A percentile compares a stretch with the other conserved stretches of the same genome.
These are phyloP conservation scores for Phanerodontia chrysosporium DNA, from an alignment of 768 basidiomycete genomes.

Conservation along the genomic window DNA sequence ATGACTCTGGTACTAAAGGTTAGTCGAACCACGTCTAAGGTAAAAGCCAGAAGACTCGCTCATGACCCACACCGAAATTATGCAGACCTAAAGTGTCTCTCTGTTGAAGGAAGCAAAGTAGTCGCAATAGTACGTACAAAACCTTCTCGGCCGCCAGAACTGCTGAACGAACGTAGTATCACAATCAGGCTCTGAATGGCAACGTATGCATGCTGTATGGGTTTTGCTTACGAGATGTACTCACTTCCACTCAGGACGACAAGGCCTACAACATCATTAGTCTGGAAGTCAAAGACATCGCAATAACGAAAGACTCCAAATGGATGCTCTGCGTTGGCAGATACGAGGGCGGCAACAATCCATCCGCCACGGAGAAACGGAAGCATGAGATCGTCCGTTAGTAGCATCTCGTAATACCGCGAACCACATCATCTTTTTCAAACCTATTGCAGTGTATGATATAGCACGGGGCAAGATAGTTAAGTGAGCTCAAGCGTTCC, in stretches of 20 bases:
- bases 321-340: conserved; percentile 9
- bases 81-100: neutral
- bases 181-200: neutral
- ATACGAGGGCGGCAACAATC: neutral
- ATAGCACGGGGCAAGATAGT: neutral
- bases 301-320: neutral
- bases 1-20: neutral
- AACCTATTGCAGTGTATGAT: conserved; percentile 1
- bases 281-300: neutral
- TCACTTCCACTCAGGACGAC: neutral
- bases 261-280: neutral
- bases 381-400: neutral
- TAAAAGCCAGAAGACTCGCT: neutral
- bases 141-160: neutral
- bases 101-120: neutral
- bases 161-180: neutral
- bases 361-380: neutral
- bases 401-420: neutral
- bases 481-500: conserved; percentile 1
- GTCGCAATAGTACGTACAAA: neutral
- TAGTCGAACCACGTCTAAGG: neutral
- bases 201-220: neutral
- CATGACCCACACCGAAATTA: neutral
- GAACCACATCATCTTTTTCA: neutral
- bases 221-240: too few species aligned